Evolutionary conservation across 495 filamentous ascomycete species (phyloP), one percentile per base, ranked within the genome.

Genomic region (Terfezia claveryi): DNA sequence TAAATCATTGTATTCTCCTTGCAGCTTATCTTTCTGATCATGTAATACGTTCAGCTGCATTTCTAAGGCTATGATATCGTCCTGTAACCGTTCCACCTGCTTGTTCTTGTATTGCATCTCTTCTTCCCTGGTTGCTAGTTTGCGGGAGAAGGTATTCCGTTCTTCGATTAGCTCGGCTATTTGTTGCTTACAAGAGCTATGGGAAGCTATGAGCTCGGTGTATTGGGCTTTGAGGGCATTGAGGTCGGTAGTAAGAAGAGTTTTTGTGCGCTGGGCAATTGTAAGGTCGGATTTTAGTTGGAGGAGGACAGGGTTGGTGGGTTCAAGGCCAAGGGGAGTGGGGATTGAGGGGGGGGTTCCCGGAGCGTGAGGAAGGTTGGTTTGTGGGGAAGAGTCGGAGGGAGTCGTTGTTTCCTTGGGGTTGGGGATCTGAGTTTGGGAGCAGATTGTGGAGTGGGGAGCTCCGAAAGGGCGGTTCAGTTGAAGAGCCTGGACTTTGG

Each of bases 1-100:
- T 38, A 95, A 71, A 50, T 94, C 83, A 62, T 85, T 75, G 62
- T 96, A 94, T 63, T 96, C 89, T n/a, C 71, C 73, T 64, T 78
- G 70, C 55, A 92, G 69, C 61, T 78, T 80, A 58, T 75, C 73
- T 6, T 72, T 72, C 61, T 74, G 75, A 64, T 87, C 75, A 63
- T 89, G 84, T 9, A 81, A 77, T 73, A 94, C 79, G 62, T 94
- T 87, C 4, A 94, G 74, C 67, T 95, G 82, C 58, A 95, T 75
- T 56, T 85, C 86, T 50, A 93, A 68, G 2, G 85, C 79, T 41
- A 88, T 76, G 59, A 91, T 76, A 63, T 96, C 89, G 67, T 94
- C 88, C 67, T 95, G 89, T 56, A 92, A 80, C 61, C 87, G 79
- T 76, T 85, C 81, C 2, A 94, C 69, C 56, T 92, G 68, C 64